Percentiles rank a stretch among this genome's conserved stretches.
Evolutionary conservation across 495 filamentous ascomycete genomes (phyloP).

Genomic region (Annulohypoxylon moriforme): DNA sequence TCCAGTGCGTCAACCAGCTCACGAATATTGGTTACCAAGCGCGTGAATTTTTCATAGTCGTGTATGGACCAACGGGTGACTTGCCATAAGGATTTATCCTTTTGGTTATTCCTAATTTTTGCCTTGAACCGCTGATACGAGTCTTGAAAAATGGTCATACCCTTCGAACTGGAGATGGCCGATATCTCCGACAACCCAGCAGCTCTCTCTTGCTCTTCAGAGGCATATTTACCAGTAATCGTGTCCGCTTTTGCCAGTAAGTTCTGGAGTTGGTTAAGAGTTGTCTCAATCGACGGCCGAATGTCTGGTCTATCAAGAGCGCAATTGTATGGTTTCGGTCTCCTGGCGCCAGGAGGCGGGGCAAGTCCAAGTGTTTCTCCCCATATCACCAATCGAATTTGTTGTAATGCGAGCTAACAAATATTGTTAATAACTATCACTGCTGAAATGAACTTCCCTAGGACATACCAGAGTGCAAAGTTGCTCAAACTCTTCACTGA

Average conservation of each 20-base stretch:
- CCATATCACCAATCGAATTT: slow-evolving; percentile 11
- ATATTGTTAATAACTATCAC: neutral
- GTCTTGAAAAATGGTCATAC: slow-evolving; percentile 8
- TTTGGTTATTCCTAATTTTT: neutral
- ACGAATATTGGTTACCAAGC: slow-evolving; percentile 8
- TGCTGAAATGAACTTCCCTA: no score
- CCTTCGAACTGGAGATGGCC: neutral
- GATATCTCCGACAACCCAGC: neutral
- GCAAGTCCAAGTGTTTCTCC: slow-evolving; percentile 8
- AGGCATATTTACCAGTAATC: neutral
- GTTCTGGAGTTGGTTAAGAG: neutral
- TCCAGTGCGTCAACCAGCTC: slow-evolving; percentile 2
- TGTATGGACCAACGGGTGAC: slow-evolving; percentile 11
- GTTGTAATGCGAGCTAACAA: slow-evolving; percentile 1
- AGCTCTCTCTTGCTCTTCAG: slow-evolving; percentile 7
- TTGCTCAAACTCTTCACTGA: slow-evolving; percentile 7
- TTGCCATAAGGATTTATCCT: slow-evolving; percentile 6
- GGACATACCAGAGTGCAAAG: slow-evolving; percentile 9
- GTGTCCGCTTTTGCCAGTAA: slow-evolving; percentile 3
- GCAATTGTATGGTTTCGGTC: neutral
- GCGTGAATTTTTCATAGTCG: slow-evolving; percentile 6
- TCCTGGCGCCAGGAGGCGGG: neutral
- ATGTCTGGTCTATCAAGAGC: slow-evolving; percentile 8
- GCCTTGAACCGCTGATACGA: slow-evolving; percentile 6
- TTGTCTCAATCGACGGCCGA: slow-evolving; percentile 1